Percentiles rank a stretch among this genome's conserved stretches.
phyloP scores from a whole-genome alignment of 495 filamentous ascomycete genomes.

The Xylaria scruposa region DNA sequence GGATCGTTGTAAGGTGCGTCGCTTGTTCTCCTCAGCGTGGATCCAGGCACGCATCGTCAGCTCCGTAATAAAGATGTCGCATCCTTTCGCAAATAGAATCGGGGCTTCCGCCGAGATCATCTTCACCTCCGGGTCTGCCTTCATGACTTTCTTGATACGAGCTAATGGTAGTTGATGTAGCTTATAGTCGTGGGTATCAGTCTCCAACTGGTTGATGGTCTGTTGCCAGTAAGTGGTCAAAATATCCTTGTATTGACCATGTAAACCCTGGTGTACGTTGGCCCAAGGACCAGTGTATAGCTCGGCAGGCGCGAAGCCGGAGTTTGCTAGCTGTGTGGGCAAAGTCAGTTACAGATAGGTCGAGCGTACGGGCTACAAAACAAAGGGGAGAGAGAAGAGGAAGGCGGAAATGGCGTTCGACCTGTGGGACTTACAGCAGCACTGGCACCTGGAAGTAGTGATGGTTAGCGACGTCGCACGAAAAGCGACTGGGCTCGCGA shows the following conservation, averaged over 20 bases:
- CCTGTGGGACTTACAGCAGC: conserved; percentile 69
- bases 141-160: conserved; percentile 99
- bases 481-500: conserved; percentile 36
- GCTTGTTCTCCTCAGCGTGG: conserved; percentile 98
- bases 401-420: conserved; percentile 20
- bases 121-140: conserved; percentile 98
- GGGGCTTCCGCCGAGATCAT: conserved; percentile 99
- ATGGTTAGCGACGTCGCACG: conserved; percentile 48
- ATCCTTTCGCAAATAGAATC: conserved; percentile 97
- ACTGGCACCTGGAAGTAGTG: conserved; percentile 70
- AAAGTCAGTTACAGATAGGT: conserved; percentile 30
- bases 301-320: conserved; percentile 84
- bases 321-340: conserved; percentile 65
- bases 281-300: conserved; percentile 94
- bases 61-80: conserved; percentile 99
- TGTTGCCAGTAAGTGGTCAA: conserved; percentile 99
- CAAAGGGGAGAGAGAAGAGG: conserved; percentile 11
- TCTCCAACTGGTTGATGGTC: conserved; percentile 91
- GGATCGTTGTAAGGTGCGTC: conserved; percentile 90
- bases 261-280: conserved; percentile 96
- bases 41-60: conserved; percentile 99
- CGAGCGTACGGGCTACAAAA: conserved; percentile 18
- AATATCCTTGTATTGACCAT: conserved; percentile 92
- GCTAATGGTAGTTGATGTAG: conserved; percentile 93
- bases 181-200: conserved; percentile 96